Conservation (phyloP, 179 eudicot species). For the Pouteria campechiana region DNA sequence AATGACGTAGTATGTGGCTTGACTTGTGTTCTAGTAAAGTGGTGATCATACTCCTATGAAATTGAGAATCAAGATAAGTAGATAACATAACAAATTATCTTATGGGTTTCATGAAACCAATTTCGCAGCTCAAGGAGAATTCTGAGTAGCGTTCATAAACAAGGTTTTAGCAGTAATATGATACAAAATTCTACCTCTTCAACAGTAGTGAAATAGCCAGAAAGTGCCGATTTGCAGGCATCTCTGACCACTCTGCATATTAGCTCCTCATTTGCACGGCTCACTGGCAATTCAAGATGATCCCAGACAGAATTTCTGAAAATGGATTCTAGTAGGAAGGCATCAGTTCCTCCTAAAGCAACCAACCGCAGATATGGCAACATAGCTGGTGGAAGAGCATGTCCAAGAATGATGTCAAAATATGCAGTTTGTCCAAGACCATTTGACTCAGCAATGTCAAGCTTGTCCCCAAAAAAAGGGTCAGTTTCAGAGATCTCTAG, state of each 20-base stretch:
- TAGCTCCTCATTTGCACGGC: conserved; percentile 76
- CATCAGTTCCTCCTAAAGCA: conserved; percentile 79
- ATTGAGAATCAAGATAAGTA: no score
- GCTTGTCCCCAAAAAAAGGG: conserved; percentile 72
- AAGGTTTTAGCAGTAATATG: no score
- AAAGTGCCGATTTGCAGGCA: conserved; percentile 71
- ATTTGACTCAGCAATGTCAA: conserved; percentile 84
- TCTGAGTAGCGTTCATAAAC: no score
- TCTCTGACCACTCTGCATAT: conserved; percentile 61
- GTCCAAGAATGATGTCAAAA: conserved; percentile 67
- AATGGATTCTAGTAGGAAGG: conserved; percentile 77
- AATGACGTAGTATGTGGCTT: no score
- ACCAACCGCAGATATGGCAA: conserved; percentile 76
- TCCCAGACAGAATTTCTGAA: conserved; percentile 76
- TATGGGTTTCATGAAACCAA: no score
- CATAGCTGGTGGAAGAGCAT: conserved; percentile 59
- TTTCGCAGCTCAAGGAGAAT: no score
- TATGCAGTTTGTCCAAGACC: conserved; percentile 68
- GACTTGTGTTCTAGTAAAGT: no score
- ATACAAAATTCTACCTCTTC: conserved; percentile 50
- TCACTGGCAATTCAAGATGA: conserved; percentile 72
- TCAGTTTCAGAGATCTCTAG: conserved; percentile 79
- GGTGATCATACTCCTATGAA: no score
- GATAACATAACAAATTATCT: no score
- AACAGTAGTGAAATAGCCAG: conserved; percentile 62